Evolutionary conservation across 1,284 basidiomycete genomes (phyloP), one percentile per base, ranked within the genome.

Genomic region (Naganishia sp.): DNA sequence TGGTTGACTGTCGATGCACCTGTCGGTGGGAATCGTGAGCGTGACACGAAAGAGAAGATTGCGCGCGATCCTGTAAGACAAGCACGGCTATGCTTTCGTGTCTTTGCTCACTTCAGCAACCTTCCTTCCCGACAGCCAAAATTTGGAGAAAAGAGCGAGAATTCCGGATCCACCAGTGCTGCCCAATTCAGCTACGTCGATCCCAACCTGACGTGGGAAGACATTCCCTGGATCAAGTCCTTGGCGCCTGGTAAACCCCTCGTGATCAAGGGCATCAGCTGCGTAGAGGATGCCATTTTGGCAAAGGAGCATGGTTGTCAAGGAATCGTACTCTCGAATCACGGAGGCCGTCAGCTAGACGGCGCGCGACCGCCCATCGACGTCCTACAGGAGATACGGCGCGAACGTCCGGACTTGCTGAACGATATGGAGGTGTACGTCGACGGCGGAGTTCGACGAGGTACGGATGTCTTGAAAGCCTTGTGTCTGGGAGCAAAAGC

Each of bases 381-480:
- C 70, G 85, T 92, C 6, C 83, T 94, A 1, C 86, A 90, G 73
- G 85, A 83, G 75, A 82, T 95, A 63, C 86, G 87, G 16, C 82
- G 85, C 70, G 83, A 87, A 70, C 83, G 86, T 49, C 91, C 92
- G 0, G 86, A 90, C 68, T 82, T 92, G n/a, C 88, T 94, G 68
- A 76, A 84, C 63, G 86, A 84, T 18, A 68, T 79, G 33, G 77
- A 79, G 86, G 90, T 97, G 16, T 94, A 90, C 72, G 86, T 95
- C 65, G 94, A 97, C 75, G 94, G 94, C 16, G 94, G 93, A 4
- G 83, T 93, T 42, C 83, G 84, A 63, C 84, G 94, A 50, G 94
- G 94, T 25, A 93, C 90, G 83, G 92, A 94, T 77, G 87, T 95
- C 9, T 80, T 97, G 63, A 97, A 97, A 79, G 92, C 93, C 0